Base-by-base conservation (phyloP, 2,329 filamentous ascomycete genomes). In the Ceratocystis diversiconidia region DNA sequence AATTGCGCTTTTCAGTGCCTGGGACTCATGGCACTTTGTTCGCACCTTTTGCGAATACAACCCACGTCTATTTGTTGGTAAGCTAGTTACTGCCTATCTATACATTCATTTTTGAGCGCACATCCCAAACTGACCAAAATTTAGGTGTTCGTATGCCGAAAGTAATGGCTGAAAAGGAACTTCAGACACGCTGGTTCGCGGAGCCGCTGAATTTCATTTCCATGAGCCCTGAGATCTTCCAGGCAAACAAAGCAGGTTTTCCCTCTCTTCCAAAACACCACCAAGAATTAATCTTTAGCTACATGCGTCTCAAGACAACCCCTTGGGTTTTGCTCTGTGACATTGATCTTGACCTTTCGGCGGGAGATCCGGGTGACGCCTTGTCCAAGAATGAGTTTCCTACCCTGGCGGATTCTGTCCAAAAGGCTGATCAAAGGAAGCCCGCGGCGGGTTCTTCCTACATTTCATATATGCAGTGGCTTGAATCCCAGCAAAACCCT, bases 21-120 rank as follows among this genome's bases (percentile, higher is more conserved):
- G 95, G 95, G 92, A 97, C 75, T 87, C 88, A 1, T 99, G 94
- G 94, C 87, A 99, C 73, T 80, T 87, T 25, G 88, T 99, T 71
- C 83, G 94, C 64, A 87, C 86, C 64, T 79, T 90, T 66, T 96
- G 91, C 81, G 88, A 86, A 76, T 97, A 99, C 76, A 87, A 87
- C 74, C 77, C 82, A 66, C 84, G 90, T 73, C 80, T 99, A 46
- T 87, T 85, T 71, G 84, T 96, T 75, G 89, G 92, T 96, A 86
- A 79, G 90, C 73, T 46, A 60, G 10, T 63, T 61, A 28, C 22
- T 1, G 8, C 2, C 19, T 12, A 12, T 8, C 28, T 12, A 22
- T 52, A 3, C 5, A 5, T 50, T 19, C 32, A 50, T 17, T 15
- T 12, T 62, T n/a, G 36, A 12, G 3, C 3, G 36, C 12, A 15